phyloP scores from a whole-genome alignment of 2,329 filamentous ascomycete species.

The Neonectria ditissima region DNA sequence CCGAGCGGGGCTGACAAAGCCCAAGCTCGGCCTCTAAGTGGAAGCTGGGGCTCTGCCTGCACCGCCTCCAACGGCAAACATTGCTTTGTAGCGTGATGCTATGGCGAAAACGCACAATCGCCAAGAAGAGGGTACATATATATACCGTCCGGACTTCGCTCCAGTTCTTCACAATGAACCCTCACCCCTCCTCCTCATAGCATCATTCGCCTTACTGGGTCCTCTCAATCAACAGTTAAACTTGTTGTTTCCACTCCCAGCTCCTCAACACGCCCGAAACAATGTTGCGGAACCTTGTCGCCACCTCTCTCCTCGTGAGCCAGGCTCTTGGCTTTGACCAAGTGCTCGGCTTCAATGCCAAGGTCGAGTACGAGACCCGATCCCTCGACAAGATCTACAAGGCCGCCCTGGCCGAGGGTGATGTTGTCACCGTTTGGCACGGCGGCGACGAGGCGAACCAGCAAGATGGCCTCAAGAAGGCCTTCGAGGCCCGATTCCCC shows the following conservation, averaged over 20 bases:
- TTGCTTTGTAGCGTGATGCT: background rate
- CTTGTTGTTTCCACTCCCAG: background rate
- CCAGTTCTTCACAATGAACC: background rate
- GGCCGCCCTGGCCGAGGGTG: slow-evolving; percentile 61
- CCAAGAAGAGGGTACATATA: background rate
- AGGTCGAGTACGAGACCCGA: slow-evolving; percentile 54
- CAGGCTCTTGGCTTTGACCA: slow-evolving; percentile 39
- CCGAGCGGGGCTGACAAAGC: background rate
- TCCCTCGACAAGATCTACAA: slow-evolving; percentile 62
- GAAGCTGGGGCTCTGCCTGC: too few species aligned
- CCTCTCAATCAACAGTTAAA: background rate
- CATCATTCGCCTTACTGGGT: background rate
- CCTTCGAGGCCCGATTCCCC: slow-evolving; percentile 61
- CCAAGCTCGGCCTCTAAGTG: background rate
- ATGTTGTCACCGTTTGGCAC: slow-evolving; percentile 59
- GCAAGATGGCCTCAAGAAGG: slow-evolving; percentile 53
- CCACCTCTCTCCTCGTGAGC: slow-evolving; percentile 23
- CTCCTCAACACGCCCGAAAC: background rate
- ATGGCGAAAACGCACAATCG: background rate
- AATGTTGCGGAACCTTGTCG: slow-evolving; percentile 27
- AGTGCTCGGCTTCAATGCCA: slow-evolving; percentile 39
- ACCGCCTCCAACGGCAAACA: too few species aligned
- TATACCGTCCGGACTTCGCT: background rate
- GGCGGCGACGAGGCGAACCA: slow-evolving; percentile 60
- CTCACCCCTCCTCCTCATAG: background rate